Conservation (phyloP, 2,329 filamentous ascomycete genomes). For the Cadophora malorum region DNA sequence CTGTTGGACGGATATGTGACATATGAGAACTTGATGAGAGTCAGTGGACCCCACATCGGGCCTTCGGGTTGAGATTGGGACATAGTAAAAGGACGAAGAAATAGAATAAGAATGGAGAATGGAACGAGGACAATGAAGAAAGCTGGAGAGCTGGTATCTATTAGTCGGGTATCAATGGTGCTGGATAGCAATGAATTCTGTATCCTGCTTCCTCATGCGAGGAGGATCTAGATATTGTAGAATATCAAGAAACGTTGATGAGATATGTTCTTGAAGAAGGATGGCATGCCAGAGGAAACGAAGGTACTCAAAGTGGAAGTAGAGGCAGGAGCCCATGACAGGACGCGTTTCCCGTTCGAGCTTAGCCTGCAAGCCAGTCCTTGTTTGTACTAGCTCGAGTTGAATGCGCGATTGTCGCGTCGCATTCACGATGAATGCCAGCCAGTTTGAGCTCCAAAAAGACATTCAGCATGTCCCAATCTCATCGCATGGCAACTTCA, state of each 20-base stretch:
- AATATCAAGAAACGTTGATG: background rate
- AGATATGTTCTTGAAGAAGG: background rate
- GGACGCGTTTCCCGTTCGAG: background rate
- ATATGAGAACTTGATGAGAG: slow-evolving; percentile 45
- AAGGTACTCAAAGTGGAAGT: background rate
- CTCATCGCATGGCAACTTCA: slow-evolving; percentile 34
- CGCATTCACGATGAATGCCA: slow-evolving; percentile 15
- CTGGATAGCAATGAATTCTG: slow-evolving; percentile 23
- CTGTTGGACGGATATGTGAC: slow-evolving; percentile 36
- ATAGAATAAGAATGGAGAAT: slow-evolving; percentile 9
- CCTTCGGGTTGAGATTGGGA: slow-evolving; percentile 36
- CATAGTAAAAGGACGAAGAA: slow-evolving; percentile 26
- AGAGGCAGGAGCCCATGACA: background rate
- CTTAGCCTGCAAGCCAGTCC: background rate
- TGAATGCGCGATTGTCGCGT: slow-evolving; percentile 24
- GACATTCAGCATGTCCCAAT: slow-evolving; percentile 9
- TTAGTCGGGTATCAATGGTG: slow-evolving; percentile 27
- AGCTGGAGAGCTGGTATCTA: slow-evolving; percentile 6
- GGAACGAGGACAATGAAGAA: background rate
- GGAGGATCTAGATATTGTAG: background rate
- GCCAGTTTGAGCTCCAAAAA: slow-evolving; percentile 7
- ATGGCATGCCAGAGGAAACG: background rate
- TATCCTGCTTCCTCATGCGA: background rate
- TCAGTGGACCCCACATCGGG: slow-evolving; percentile 34
- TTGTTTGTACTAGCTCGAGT: background rate